A percentile compares a stretch with the other conserved stretches of the same genome.
These are phyloP conservation scores for Saturnispora dispora DNA, from an alignment of 805 yeast species.

Conservation along the genomic window DNA sequence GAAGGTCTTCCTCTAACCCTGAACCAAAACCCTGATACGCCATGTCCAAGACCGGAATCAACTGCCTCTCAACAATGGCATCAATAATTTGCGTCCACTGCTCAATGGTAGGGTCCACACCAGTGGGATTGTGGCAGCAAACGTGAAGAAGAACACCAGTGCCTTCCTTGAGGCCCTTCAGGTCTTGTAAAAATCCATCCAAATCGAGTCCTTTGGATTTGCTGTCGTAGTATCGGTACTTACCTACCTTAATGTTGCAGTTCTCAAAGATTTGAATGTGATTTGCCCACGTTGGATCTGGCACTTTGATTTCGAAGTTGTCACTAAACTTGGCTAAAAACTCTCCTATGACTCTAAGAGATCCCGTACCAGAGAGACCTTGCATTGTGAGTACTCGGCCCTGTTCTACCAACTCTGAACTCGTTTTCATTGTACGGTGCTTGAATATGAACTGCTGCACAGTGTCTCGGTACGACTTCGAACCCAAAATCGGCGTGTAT, in stretches of 20 bases:
- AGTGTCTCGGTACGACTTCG: slow-evolving; percentile 51
- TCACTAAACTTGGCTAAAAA: slow-evolving; percentile 57
- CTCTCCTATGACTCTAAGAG: slow-evolving; percentile 76
- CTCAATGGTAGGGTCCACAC: slow-evolving; percentile 75
- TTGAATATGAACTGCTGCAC: slow-evolving; percentile 69
- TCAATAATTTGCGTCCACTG: slow-evolving; percentile 76
- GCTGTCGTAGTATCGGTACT: slow-evolving; percentile 65
- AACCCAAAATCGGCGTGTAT: slow-evolving; percentile 80
- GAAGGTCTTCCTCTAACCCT: slow-evolving; percentile 68
- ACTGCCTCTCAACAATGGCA: slow-evolving; percentile 45
- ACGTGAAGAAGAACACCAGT: slow-evolving; percentile 77
- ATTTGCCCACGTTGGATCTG: slow-evolving; percentile 93
- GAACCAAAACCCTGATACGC: slow-evolving; percentile 95
- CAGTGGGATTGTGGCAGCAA: slow-evolving; percentile 96
- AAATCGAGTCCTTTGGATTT: slow-evolving; percentile 54
- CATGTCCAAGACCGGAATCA: slow-evolving; percentile 81
- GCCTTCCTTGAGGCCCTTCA: slow-evolving; percentile 46
- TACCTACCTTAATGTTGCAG: slow-evolving; percentile 55
- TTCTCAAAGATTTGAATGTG: slow-evolving; percentile 72
- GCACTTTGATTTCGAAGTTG: slow-evolving; percentile 48
- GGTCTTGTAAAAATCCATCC: slow-evolving; percentile 51
- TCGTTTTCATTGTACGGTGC: slow-evolving; percentile 35
- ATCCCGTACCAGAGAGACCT: slow-evolving; percentile 93
- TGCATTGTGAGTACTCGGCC: slow-evolving; percentile 75
- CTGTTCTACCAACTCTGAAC: slow-evolving; percentile 41